Evolutionary conservation across 306 rosid genomes (phyloP), one percentile per base, ranked within the genome.

Genomic region (Glycyrrhiza uralensis): DNA sequence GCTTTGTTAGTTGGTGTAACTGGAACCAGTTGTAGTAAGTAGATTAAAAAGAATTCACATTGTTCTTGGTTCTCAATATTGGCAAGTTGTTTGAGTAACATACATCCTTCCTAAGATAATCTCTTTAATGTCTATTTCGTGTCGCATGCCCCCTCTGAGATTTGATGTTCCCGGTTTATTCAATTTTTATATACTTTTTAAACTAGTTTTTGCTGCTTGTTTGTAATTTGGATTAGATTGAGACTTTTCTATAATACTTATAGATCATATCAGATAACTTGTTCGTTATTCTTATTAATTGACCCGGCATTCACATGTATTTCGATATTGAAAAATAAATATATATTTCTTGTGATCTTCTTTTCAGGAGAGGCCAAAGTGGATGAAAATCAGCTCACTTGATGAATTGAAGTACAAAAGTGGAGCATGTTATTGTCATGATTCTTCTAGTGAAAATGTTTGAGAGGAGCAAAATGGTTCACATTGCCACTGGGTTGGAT

Each of bases 381-480:
- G 98, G 93, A 93, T 93, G 96, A 87, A 88, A 80, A 93, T 88
- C 15, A 78, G 90, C 86, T 85, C 96, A 26, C 89, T 90, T 7
- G 96, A 88, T 66, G 97, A 93, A 76, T 71, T 90, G 85, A 93
- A 93, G 88, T n/a, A 92, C 98, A 1, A 92, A 92, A 47, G 98
- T 92, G 66, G 98, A 96, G 15, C 98, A 92, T 35, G 96, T 92
- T 12, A 90, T 92, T 58, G 98, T 92, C 19, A 90, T 90, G 97
- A 87, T 93, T 87, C 96, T 93, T 69, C 82, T 90, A 13, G 98
- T 93, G 7, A 90, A 90, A 82, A 88, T 93, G 93, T 90, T 93
- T 72, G 96, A 93, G 89, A 84, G 98, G 77, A 93, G 92, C 89
- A 87, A 89, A 82, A 87, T 93, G 98, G 97, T 90, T 44, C 30